phyloP scores from a whole-genome alignment of 1,139 yeast species.

The Magnusiomyces suaveolens region DNA sequence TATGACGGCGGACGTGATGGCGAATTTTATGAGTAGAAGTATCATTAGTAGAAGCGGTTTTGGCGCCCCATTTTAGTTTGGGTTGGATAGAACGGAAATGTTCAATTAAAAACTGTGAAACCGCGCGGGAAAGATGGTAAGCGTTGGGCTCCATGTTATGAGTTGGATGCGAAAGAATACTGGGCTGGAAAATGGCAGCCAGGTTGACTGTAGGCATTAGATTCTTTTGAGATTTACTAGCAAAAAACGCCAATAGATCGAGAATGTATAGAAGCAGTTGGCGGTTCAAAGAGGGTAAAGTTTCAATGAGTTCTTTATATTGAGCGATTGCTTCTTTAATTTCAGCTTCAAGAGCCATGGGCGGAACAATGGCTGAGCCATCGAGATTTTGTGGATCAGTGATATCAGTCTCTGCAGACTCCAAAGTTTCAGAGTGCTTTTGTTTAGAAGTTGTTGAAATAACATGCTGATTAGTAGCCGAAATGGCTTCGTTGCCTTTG shows the following conservation, averaged over 20 bases:
- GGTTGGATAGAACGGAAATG: constrained; percentile 39
- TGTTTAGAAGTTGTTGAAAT: not conserved
- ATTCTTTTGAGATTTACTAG: constrained; percentile 65
- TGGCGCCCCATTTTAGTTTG: not conserved
- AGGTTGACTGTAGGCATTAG: constrained; percentile 88
- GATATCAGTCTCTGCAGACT: not conserved
- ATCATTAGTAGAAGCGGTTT: not conserved
- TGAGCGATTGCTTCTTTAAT: constrained; percentile 61
- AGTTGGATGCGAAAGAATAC: constrained; percentile 79
- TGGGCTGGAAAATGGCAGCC: constrained; percentile 95
- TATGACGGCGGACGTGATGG: not conserved
- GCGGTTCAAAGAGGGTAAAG: constrained; percentile 59
- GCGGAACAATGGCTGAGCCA: no score
- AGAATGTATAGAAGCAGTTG: constrained; percentile 81
- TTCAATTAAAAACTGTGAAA: constrained; percentile 80
- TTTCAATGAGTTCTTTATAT: constrained; percentile 58
- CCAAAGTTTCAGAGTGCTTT: not conserved
- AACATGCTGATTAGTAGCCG: constrained; percentile 13
- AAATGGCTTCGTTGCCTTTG: constrained; percentile 28
- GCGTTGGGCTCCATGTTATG: constrained; percentile 91
- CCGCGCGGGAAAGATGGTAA: constrained; percentile 77
- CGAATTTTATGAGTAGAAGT: not conserved
- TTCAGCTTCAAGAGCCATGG: constrained; percentile 32
- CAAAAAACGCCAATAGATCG: constrained; percentile 79
- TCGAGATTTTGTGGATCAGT: constrained; percentile 9